These are phyloP conservation scores for Phycomyces blakesleeanus DNA, from an alignment of 192 early-diverging fungal species.

Conservation along the genomic window DNA sequence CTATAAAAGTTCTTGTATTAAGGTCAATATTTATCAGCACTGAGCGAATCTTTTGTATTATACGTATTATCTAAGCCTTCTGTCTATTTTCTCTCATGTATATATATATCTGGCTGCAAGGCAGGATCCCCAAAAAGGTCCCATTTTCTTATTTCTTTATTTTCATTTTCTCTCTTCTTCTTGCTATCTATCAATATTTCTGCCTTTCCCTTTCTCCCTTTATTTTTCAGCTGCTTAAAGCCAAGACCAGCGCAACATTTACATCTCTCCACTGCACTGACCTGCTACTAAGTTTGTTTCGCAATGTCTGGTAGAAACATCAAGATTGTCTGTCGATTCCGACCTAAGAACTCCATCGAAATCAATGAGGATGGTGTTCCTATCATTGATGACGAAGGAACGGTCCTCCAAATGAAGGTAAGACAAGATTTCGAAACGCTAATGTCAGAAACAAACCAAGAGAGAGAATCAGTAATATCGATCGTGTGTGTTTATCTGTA, in stretches of 20 bases:
- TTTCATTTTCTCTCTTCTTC: too few relatives aligned
- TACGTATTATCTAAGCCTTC: too few relatives aligned
- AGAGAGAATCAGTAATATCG: too few relatives aligned
- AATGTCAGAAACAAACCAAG: too few relatives aligned
- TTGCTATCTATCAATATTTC: not conserved
- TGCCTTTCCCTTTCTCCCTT: not conserved
- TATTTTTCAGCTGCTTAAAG: not conserved
- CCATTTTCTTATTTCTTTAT: not conserved
- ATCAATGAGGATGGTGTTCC: slow-evolving; percentile 85
- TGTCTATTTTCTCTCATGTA: too few relatives aligned
- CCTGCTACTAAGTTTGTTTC: not conserved
- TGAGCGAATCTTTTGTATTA: too few relatives aligned
- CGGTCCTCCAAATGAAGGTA: slow-evolving; percentile 44
- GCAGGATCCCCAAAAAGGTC: too few relatives aligned
- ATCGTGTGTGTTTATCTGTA: not conserved
- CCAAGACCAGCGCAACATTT: slow-evolving; percentile 9
- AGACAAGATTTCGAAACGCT: slow-evolving; percentile 4
- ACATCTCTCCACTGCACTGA: not conserved
- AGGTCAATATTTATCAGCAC: too few relatives aligned
- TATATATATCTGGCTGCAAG: too few relatives aligned
- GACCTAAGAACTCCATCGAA: slow-evolving; percentile 92
- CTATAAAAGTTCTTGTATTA: too few relatives aligned
- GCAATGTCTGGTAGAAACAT: slow-evolving; percentile 77
- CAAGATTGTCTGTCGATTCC: slow-evolving; percentile 95
- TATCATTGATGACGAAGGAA: slow-evolving; percentile 76